phyloP scores from a whole-genome alignment of 192 early-diverging fungal species.

The Allomyces arbusculus region DNA sequence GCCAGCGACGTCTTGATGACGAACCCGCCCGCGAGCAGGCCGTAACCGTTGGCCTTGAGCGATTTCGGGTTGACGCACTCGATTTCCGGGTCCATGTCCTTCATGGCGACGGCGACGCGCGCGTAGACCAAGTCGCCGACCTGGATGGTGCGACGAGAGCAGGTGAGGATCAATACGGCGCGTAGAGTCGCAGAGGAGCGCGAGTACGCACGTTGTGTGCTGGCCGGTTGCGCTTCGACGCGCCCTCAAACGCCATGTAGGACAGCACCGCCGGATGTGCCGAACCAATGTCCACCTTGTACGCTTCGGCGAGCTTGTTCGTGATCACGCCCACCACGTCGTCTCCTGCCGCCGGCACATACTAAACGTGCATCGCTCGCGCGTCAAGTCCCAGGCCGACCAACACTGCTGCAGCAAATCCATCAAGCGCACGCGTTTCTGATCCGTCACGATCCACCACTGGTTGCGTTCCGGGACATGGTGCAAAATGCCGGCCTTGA shows the following conservation, averaged over 20 bases:
- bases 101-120: constrained; percentile 65
- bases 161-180: background rate
- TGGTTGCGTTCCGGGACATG: constrained; percentile 26
- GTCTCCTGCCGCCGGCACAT: constrained; percentile 69
- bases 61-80: constrained; percentile 69
- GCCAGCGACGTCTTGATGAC: constrained; percentile 65
- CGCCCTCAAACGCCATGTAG: constrained; percentile 78
- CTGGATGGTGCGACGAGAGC: constrained; percentile 5
- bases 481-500: constrained; percentile 54
- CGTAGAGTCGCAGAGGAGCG: background rate
- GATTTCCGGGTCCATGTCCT: constrained; percentile 93
- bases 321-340: constrained; percentile 68
- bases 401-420: background rate
- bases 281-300: constrained; percentile 81
- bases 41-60: constrained; percentile 71
- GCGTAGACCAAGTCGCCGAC: constrained; percentile 64
- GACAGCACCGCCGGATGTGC: constrained; percentile 64
- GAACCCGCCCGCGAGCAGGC: constrained; percentile 65
- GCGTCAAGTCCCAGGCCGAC: background rate
- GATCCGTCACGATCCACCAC: constrained; percentile 66
- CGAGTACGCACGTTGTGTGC: constrained; percentile 34
- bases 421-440: constrained; percentile 35
- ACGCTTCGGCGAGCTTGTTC: constrained; percentile 47
- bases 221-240: constrained; percentile 75
- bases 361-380: constrained; percentile 20